Base-by-base conservation (phyloP, 129 eudicot genomes). In the Heracleum sosnowskyi region DNA sequence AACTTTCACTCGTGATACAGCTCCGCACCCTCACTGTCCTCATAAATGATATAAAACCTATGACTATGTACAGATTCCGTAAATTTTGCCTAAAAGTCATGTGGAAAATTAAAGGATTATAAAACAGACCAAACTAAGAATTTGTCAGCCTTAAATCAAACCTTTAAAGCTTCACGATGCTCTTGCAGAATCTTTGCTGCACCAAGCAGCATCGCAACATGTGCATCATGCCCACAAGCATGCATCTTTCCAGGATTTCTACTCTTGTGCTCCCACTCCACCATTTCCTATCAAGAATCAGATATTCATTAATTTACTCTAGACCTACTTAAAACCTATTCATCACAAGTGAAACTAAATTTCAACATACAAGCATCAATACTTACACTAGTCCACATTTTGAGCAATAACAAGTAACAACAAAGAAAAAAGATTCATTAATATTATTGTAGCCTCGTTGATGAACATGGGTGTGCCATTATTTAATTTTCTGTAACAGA, bases 301-400 rank as follows among this genome's bases (percentile, higher is more conserved):
- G 60, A 62, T 33, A 44, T 18, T 40, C 33, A 66, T 26, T 66
- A 24, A 1, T 39, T 42, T 35, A 29, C 41, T 26, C 34, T 35
- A 15, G 36, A 26, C 36, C 20, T 28, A 33, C 34, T 29, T 33
- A 15, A 7, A 5, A 16, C 8, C 79, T 91, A 77, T 62, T 88
- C 53, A 46, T 46, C 47, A 46, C 4, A 47, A 47, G 55, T 5
- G 17, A 47, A 17, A 47, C 24, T 47, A 2, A 17, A 47, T 47
- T 13, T 47, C 24, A 47, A 17, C 24, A 47, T 47, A 47, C 53
- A 47, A 47, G 55, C 7, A 47, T 16, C 53, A 47, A 47, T 47
- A 47, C 55, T 17, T 17, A 17, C 55, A 47, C 24, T 18, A 47
- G 24, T 47, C 55, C 6, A 4, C 55, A 47, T 7, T 24, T 47